Base-by-base conservation (phyloP, 2,329 filamentous ascomycete genomes). In the Penicillium sp. region DNA sequence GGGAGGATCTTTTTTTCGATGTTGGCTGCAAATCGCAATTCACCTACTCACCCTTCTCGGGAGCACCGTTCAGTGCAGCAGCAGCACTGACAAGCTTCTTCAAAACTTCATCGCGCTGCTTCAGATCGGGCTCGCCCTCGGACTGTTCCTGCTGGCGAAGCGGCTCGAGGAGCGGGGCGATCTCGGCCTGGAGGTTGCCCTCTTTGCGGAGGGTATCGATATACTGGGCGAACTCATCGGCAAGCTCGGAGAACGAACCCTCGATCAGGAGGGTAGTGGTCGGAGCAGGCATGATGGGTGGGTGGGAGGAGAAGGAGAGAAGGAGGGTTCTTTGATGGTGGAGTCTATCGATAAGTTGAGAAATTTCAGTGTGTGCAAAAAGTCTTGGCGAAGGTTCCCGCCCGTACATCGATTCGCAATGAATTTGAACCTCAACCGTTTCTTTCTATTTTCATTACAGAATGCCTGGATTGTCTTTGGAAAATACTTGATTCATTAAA, bases 191-290 rank as follows among this genome's bases (percentile, higher is more conserved):
- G 42, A 82, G 65, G 35, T 66, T 68, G 48, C 66, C 66, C 49
- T 75, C 75, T 47, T 85, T 83, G 59, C 85, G 84, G 64, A 89
- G 78, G 55, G 81, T 74, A 68, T 94, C 87, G 65, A 98, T 75
- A 71, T 94, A 95, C 59, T 89, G 84, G 66, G 90, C 88, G 74
- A 98, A 85, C 73, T 98, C 92, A 68, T 85, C 82, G 59, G 85
- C 82, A 62, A 95, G 82, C 72, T 96, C 92, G 66, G 88, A 81
- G 67, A 95, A 95, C 59, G 80, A 79, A 67, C 92, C 92, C 74
- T 98, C 92, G 68, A 98, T 79, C 55, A 82, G 71, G 55, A 80
- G 74, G 59, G 77, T 79, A 52, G 73, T 80, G 42, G 75, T 71
- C 47, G 76, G 71, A 55, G 70, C 75, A 48, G 77, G 74, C 77